A percentile compares a stretch with the other conserved stretches of the same genome.
These are phyloP conservation scores for Botryotinia convoluta DNA, from an alignment of 2,329 filamentous ascomycete genomes.

Conservation along the genomic window DNA sequence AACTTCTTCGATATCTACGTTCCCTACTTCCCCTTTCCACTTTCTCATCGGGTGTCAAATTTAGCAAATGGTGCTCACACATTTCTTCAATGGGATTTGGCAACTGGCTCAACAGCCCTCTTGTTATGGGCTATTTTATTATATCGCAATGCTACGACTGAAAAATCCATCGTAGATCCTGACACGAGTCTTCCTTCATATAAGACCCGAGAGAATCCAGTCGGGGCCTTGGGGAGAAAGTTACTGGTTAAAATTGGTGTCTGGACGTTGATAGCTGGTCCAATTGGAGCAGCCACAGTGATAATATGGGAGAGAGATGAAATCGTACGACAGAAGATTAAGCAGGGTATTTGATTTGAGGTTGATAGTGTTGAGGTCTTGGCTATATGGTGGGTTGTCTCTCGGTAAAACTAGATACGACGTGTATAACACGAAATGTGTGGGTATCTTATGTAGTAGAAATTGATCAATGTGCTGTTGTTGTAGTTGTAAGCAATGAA, in stretches of 20 bases:
- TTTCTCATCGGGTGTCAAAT: slow-evolving; percentile 26
- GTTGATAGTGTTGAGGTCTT: slow-evolving; percentile 11
- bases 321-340: slow-evolving; percentile 36
- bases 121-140: slow-evolving; percentile 47
- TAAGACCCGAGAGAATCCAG: slow-evolving; percentile 23
- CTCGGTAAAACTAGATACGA: not conserved
- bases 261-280: slow-evolving; percentile 43
- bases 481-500: not conserved
- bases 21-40: slow-evolving; percentile 38
- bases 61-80: slow-evolving; percentile 42
- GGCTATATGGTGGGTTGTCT: not conserved
- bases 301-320: slow-evolving; percentile 51
- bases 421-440: not conserved
- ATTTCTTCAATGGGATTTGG: slow-evolving; percentile 50
- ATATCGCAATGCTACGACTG: slow-evolving; percentile 33
- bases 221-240: slow-evolving; percentile 22
- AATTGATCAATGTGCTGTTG: not conserved
- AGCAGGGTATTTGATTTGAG: slow-evolving; percentile 29
- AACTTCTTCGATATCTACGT: slow-evolving; percentile 43
- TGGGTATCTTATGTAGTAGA: not conserved
- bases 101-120: slow-evolving; percentile 44
- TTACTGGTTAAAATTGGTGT: slow-evolving; percentile 40
- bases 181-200: slow-evolving; percentile 25
- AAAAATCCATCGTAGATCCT: slow-evolving; percentile 26
- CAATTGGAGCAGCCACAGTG: slow-evolving; percentile 44